These are phyloP conservation scores for Fusarium tricinctum DNA, from an alignment of 2,329 filamentous ascomycete genomes.

Conservation along the genomic window DNA sequence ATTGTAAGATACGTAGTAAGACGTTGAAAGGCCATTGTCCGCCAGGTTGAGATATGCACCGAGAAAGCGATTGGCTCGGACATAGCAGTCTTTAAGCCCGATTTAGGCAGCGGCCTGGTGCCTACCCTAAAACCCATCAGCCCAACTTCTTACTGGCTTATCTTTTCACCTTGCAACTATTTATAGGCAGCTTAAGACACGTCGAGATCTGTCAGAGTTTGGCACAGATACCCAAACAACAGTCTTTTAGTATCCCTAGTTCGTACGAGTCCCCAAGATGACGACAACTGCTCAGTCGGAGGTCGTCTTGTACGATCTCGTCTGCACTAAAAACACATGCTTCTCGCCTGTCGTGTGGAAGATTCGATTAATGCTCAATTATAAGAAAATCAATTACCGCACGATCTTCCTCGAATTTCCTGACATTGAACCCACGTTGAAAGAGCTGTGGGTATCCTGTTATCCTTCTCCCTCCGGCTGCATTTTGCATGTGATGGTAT, in stretches of 20 bases:
- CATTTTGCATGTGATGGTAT: accelerated
- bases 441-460: background rate
- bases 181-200: background rate
- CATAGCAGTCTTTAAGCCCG: background rate
- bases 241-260: background rate
- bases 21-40: background rate
- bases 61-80: background rate
- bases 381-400: slow-evolving; percentile 11
- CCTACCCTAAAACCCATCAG: background rate
- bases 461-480: background rate
- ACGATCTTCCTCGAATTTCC: slow-evolving; percentile 26
- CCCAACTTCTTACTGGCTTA: background rate
- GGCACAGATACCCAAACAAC: too few species aligned
- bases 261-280: background rate
- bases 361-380: slow-evolving; percentile 26
- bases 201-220: background rate
- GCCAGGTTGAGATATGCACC: accelerated
- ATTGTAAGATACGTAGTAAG: background rate
- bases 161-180: background rate
- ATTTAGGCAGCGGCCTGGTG: background rate
- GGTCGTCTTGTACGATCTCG: slow-evolving; percentile 19
- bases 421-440: slow-evolving; percentile 10
- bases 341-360: slow-evolving; percentile 28
- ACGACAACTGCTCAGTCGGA: accelerated
- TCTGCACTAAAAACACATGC: slow-evolving; percentile 16